Conservation (phyloP, 2,329 filamentous ascomycete genomes). For the Ophiobolus disseminans region DNA sequence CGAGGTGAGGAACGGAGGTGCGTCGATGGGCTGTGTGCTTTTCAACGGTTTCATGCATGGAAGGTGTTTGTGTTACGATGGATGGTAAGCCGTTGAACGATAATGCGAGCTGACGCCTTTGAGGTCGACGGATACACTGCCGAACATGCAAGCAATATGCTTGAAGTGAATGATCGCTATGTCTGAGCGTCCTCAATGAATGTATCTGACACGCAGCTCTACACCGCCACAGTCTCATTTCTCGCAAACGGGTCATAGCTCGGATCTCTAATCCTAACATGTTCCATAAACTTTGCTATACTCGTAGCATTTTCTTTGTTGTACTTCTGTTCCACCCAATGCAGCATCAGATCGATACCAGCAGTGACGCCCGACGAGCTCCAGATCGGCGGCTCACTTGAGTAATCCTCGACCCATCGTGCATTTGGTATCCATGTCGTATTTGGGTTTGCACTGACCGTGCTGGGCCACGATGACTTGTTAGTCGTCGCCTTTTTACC, state of each 20-base stretch:
- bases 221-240: slow-evolving; percentile 15
- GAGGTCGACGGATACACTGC: too few species aligned
- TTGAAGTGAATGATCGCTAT: too few species aligned
- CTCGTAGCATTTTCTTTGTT: slow-evolving; percentile 59
- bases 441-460: slow-evolving; percentile 54
- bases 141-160: too few species aligned
- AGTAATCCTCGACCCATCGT: slow-evolving; percentile 69
- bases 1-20: neutral
- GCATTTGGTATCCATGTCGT: slow-evolving; percentile 68
- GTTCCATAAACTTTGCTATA: slow-evolving; percentile 64
- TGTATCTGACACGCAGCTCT: neutral
- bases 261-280: slow-evolving; percentile 60
- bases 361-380: slow-evolving; percentile 68
- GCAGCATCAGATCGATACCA: slow-evolving; percentile 66
- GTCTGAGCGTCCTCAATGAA: too few species aligned
- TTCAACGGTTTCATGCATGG: too few species aligned
- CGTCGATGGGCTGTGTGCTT: too few species aligned
- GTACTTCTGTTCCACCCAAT: slow-evolving; percentile 61
- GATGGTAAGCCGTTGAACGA: too few species aligned
- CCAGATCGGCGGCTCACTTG: slow-evolving; percentile 59
- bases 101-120: too few species aligned
- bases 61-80: too few species aligned
- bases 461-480: slow-evolving; percentile 41
- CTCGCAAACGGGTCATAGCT: slow-evolving; percentile 62
- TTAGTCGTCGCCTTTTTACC: slow-evolving; percentile 59